Evolutionary conservation across 1,139 yeast genomes (phyloP), one percentile per base, ranked within the genome.

Genomic region (Meyerozyma athensensis): DNA sequence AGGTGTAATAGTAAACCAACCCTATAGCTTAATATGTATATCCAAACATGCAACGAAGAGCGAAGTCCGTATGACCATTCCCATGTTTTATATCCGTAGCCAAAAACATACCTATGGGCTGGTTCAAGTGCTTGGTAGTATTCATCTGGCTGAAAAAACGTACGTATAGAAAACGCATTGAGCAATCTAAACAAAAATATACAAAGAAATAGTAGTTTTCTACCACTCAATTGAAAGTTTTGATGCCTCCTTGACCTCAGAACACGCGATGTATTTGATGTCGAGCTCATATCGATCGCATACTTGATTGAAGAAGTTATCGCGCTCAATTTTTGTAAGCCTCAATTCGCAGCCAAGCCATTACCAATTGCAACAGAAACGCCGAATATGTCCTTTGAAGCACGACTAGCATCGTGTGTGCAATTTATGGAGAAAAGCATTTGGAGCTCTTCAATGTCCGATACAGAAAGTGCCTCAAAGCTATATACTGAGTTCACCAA

Each of bases 131-230:
- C 71, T 59, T 94, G 98, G 78, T 83, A 94, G 62, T 72, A 94
- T 58, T 94, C 99, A 58, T 94, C 99, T 0, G 98, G 94, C 58
- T 94, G 99, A 62, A 92, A 92, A 54, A 79, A 94, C 0, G 97
- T 87, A 41, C 58, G 58, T 5, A 78, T 73, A 1, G 79, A 57
- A 19, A 86, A 56, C 0, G 95, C 74, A 58, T 89, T 89, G 49
- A 77, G 26, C 4, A 83, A 45, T 30, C 97, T 61, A 26, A 59
- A 12, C 5, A 35, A 38, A 14, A 58, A 47, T 38, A 32, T 16
- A 28, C 9, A 14, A 6, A n/a, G 16, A n/a, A 24, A 7, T n/a
- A 17, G 17, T 12, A 4, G 4, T 12, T 24, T 24, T 4, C 28
- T 12, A n/a, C n/a, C n/a, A n/a, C n/a, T n/a, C n/a, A n/a, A n/a